phyloP scores from a whole-genome alignment of 2,329 filamentous ascomycete genomes.

The Verticillium tricorpus region DNA sequence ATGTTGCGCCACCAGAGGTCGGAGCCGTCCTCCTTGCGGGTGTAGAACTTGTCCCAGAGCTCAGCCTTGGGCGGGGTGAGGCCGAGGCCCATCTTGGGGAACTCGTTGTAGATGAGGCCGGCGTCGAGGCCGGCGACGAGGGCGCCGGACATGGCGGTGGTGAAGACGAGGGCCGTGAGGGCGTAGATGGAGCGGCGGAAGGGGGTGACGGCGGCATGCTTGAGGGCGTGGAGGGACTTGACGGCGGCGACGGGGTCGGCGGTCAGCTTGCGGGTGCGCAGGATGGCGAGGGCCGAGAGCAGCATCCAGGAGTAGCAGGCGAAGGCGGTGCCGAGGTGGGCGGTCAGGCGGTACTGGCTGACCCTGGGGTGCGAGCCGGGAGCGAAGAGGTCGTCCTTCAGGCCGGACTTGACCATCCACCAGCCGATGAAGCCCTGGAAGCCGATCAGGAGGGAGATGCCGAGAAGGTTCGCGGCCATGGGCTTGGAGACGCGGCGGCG shows the following conservation, averaged over 20 bases:
- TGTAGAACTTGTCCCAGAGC: conserved; percentile 83
- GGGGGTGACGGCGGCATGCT: conserved; percentile 60
- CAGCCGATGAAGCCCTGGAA: conserved; percentile 95
- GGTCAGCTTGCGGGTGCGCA: conserved; percentile 72
- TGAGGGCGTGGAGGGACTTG: conserved; percentile 56
- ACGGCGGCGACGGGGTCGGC: conserved; percentile 60
- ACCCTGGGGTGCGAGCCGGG: conserved; percentile 88
- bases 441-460: conserved; percentile 84
- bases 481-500: conserved; percentile 70
- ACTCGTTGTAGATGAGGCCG: conserved; percentile 97
- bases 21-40: conserved; percentile 67
- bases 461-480: conserved; percentile 73
- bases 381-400: conserved; percentile 93
- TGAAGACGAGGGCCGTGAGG: conserved; percentile 73
- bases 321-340: conserved; percentile 88
- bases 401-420: conserved; percentile 99
- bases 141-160: conserved; percentile 88
- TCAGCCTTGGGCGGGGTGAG: conserved; percentile 77
- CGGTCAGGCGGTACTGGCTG: conserved; percentile 86
- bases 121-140: conserved; percentile 94
- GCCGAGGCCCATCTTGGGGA: conserved; percentile 88
- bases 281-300: conserved; percentile 76
- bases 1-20: conserved; percentile 97
- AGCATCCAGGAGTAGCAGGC: conserved; percentile 94
- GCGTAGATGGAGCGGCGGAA: conserved; percentile 71